Percentiles rank a stretch among this genome's conserved stretches.
phyloP scores from a whole-genome alignment of 2,329 filamentous ascomycete species.

The Sporothrix curviconia region DNA sequence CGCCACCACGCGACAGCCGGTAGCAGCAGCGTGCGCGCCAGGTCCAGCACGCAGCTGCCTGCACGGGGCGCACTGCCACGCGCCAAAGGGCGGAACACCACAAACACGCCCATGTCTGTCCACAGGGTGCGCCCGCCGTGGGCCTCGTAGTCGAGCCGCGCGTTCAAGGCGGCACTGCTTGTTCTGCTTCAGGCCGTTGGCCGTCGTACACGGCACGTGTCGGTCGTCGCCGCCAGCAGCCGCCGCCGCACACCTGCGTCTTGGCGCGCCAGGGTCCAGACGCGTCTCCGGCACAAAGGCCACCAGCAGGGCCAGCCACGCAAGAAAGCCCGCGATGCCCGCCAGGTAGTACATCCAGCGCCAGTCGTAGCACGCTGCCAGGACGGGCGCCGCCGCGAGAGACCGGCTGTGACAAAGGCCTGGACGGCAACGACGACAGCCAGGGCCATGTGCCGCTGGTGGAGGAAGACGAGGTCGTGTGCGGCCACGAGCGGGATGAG shows the following conservation, averaged over 20 bases:
- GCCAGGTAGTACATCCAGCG: conserved; percentile 32
- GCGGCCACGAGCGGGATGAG: conserved; percentile 32
- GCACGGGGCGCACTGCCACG: conserved; percentile 25
- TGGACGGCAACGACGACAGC: conserved; percentile 26
- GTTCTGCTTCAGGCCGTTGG: too few species aligned
- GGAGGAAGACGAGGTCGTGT: conserved; percentile 34
- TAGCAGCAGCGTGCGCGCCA: conserved; percentile 28
- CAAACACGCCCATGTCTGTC: conserved; percentile 27
- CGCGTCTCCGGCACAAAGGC: conserved; percentile 31
- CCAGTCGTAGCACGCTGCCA: conserved; percentile 29
- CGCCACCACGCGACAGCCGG: conserved; percentile 30
- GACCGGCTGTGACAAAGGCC: conserved; percentile 27
- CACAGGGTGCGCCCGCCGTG: conserved; percentile 25
- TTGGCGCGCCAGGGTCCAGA: conserved; percentile 25
- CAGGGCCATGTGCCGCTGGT: conserved; percentile 31
- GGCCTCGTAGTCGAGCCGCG: conserved; percentile 6
- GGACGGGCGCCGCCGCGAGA: conserved; percentile 26
- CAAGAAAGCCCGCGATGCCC: conserved; percentile 25
- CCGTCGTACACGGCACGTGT: conserved; percentile 21
- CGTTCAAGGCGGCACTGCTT: too few species aligned
- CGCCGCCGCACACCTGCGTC: conserved; percentile 22
- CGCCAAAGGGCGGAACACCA: conserved; percentile 11
- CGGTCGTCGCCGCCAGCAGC: background rate
- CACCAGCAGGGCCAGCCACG: conserved; percentile 31
- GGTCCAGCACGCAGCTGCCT: conserved; percentile 23